phyloP scores from a whole-genome alignment of 305 asterid genomes.

The Ilex paraguariensis region DNA sequence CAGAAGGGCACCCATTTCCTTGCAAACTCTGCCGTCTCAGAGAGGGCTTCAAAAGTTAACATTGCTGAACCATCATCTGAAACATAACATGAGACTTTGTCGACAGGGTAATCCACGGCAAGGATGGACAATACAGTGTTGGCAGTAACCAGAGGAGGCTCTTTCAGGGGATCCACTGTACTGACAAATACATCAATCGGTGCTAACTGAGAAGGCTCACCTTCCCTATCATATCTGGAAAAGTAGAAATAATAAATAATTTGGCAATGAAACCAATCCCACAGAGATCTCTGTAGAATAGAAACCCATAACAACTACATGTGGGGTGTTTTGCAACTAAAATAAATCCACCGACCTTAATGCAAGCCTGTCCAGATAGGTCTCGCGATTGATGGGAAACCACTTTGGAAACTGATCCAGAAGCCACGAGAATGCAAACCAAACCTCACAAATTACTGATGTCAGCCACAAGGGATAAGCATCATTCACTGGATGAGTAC shows the following conservation, averaged over 20 bases:
- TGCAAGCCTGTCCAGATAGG: slow-evolving; percentile 11
- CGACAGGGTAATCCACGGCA: slow-evolving; percentile 13
- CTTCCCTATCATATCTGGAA: slow-evolving; percentile 11
- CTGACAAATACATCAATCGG: slow-evolving; percentile 12
- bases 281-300: background rate
- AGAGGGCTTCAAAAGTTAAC: slow-evolving; percentile 14
- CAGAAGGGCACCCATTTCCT: slow-evolving; percentile 14
- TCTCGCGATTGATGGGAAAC: slow-evolving; percentile 10
- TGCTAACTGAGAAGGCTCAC: slow-evolving; percentile 11
- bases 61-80: slow-evolving; percentile 16
- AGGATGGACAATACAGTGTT: slow-evolving; percentile 15
- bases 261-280: background rate
- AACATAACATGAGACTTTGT: slow-evolving; percentile 16
- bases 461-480: slow-evolving; percentile 12
- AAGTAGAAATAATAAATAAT: background rate
- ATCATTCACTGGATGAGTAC: slow-evolving; percentile 12
- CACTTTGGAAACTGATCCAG: slow-evolving; percentile 15
- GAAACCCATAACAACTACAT: background rate
- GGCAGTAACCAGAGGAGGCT: slow-evolving; percentile 13
- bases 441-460: slow-evolving; percentile 14
- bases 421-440: slow-evolving; percentile 14
- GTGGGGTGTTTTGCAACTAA: too few species aligned
- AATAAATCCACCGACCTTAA: slow-evolving; percentile 5
- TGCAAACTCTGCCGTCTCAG: slow-evolving; percentile 14
- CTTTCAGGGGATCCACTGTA: slow-evolving; percentile 17